Percentiles rank a stretch among this genome's conserved stretches.
Evolutionary conservation across 2,329 filamentous ascomycete species (phyloP).

Genomic region (Colletotrichum cordylinicola): DNA sequence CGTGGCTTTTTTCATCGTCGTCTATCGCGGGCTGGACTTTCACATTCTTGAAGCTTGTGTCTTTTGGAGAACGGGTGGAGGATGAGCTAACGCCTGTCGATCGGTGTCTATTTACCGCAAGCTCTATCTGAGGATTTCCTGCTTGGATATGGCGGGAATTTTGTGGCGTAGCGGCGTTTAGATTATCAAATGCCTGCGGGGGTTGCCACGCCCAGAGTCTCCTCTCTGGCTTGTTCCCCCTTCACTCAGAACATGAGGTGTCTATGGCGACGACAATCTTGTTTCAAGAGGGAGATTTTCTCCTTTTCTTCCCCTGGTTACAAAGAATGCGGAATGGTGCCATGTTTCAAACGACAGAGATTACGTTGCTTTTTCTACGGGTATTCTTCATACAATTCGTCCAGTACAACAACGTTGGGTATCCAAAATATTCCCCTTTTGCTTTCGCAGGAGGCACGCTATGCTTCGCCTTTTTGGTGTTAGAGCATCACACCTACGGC

Average conservation of each 20-base stretch:
- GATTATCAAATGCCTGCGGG: constrained; percentile 8
- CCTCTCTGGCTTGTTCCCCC: neutral
- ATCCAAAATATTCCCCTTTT: neutral
- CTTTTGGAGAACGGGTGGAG: neutral
- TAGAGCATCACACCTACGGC: constrained; percentile 25
- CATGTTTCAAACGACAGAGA: neutral
- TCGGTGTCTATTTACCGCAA: neutral
- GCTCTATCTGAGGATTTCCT: neutral
- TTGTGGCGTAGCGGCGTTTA: constrained; percentile 13
- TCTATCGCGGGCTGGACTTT: constrained; percentile 1
- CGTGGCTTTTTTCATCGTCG: neutral
- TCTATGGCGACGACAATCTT: neutral
- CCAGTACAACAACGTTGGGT: neutral
- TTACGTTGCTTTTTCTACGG: constrained; percentile 12
- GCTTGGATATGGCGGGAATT: neutral
- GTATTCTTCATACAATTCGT: constrained; percentile 12
- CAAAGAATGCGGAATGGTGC: neutral
- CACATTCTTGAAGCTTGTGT: neutral
- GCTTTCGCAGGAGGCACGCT: neutral
- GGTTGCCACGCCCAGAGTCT: neutral
- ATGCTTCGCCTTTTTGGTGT: neutral
- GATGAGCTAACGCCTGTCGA: neutral
- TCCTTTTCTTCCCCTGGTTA: neutral
- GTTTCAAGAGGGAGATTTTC: neutral
- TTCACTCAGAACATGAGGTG: neutral